A percentile compares a stretch with the other conserved stretches of the same genome.
Evolutionary conservation across 768 basidiomycete species (phyloP).

Genomic region (Leucocoprinus sp.): DNA sequence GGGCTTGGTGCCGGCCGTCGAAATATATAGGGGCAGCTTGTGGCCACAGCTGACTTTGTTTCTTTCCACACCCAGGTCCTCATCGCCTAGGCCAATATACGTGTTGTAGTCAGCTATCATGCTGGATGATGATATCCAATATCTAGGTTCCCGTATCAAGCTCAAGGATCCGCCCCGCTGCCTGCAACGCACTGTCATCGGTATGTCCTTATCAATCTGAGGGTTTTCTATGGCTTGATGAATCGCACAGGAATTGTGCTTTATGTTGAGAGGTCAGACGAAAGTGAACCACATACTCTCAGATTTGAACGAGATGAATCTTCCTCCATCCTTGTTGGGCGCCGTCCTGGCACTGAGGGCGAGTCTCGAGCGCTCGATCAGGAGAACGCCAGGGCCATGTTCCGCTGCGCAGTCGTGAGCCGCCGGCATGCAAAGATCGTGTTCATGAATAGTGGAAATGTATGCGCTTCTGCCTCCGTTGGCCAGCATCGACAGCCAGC

Average conservation of each 20-base stretch:
- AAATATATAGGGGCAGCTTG: conserved; percentile 11
- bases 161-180: conserved; percentile 15
- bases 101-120: conserved; percentile 16
- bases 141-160: conserved; percentile 36
- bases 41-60: background rate
- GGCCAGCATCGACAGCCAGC: conserved; percentile 14
- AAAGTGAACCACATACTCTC: conserved; percentile 36
- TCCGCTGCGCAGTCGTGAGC: conserved; percentile 73
- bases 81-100: conserved; percentile 6
- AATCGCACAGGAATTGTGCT: conserved; percentile 44
- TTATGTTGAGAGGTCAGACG: conserved; percentile 45
- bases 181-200: conserved; percentile 28
- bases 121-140: conserved; percentile 58
- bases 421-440: conserved; percentile 71
- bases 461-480: conserved; percentile 25
- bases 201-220: conserved; percentile 22
- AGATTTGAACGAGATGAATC: conserved; percentile 45
- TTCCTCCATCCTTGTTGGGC: conserved; percentile 54
- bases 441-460: conserved; percentile 63
- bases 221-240: conserved; percentile 15
- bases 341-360: conserved; percentile 47
- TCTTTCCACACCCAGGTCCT: conserved; percentile 11
- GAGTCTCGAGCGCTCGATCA: conserved; percentile 29
- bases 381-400: conserved; percentile 46
- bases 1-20: conserved; percentile 9